Evolutionary conservation across 768 basidiomycete species (phyloP).

Genomic region (Tephrocybe sp.): DNA sequence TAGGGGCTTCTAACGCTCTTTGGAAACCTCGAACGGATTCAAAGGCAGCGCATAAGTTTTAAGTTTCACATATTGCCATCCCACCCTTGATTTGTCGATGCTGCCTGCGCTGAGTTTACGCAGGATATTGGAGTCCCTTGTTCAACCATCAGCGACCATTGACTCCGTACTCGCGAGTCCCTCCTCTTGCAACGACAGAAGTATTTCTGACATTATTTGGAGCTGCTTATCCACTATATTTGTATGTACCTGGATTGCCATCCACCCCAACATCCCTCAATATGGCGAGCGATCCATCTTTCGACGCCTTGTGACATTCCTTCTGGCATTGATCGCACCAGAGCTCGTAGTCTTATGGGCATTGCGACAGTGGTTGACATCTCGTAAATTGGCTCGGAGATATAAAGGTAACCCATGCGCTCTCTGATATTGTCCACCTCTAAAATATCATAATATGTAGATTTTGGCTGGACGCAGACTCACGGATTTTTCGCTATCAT

Average conservation of each 20-base stretch:
- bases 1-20: too few species aligned
- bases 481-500: constrained; percentile 27
- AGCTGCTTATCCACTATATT: constrained; percentile 24
- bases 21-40: too few species aligned
- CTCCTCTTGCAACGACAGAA: constrained; percentile 7
- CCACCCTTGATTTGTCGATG: too few species aligned
- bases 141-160: too few species aligned
- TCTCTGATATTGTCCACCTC: too few species aligned
- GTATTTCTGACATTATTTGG: constrained; percentile 18
- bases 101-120: too few species aligned
- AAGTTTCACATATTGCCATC: too few species aligned
- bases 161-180: too few species aligned
- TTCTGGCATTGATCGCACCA: constrained; percentile 20
- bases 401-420: not conserved
- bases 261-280: constrained; percentile 25
- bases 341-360: constrained; percentile 22
- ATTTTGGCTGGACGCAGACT: constrained; percentile 17
- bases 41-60: too few species aligned
- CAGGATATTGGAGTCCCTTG: too few species aligned
- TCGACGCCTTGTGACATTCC: constrained; percentile 11
- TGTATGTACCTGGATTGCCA: constrained; percentile 22
- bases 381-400: constrained; percentile 13
- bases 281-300: not conserved
- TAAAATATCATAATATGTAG: constrained; percentile 1
- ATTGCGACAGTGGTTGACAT: constrained; percentile 17